These are phyloP conservation scores for Hyaloperonospora brassicae DNA, from an alignment of 352 stramenopile genomes.

Conservation along the genomic window DNA sequence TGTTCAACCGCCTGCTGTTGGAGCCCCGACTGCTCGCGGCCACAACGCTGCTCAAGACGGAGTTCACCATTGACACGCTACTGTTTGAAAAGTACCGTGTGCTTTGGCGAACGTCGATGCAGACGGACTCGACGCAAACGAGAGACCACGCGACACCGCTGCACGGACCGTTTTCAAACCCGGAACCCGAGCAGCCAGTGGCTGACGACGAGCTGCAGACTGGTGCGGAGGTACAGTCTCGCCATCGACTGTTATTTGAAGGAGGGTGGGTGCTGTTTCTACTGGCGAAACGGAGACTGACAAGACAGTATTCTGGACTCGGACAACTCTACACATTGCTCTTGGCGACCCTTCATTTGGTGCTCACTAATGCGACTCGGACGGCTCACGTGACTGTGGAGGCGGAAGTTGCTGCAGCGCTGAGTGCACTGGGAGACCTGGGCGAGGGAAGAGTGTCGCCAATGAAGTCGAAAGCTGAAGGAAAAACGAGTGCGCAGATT, in stretches of 20 bases:
- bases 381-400: constrained; percentile 47
- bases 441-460: constrained; percentile 19
- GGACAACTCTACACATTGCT: constrained; percentile 72
- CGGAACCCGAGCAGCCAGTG: constrained; percentile 18
- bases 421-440: constrained; percentile 57
- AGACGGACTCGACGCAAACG: constrained; percentile 9
- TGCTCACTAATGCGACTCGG: constrained; percentile 29
- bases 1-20: constrained; percentile 75
- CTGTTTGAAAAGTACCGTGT: constrained; percentile 73
- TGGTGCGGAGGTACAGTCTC: constrained; percentile 4
- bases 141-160: not conserved
- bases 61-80: constrained; percentile 65
- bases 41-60: constrained; percentile 69
- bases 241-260: constrained; percentile 44
- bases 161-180: constrained; percentile 5
- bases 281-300: constrained; percentile 40
- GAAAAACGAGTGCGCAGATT: constrained; percentile 24
- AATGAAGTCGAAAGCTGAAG: constrained; percentile 2
- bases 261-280: constrained; percentile 73
- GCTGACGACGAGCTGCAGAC: constrained; percentile 12
- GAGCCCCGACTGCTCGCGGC: constrained; percentile 60
- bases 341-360: constrained; percentile 61
- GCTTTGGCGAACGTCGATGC: constrained; percentile 43
- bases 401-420: constrained; percentile 62
- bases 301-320: constrained; percentile 43